A percentile compares a stretch with the other conserved stretches of the same genome.
Evolutionary conservation across 495 filamentous ascomycete genomes (phyloP).

Genomic region (Lichenothelia convexa): DNA sequence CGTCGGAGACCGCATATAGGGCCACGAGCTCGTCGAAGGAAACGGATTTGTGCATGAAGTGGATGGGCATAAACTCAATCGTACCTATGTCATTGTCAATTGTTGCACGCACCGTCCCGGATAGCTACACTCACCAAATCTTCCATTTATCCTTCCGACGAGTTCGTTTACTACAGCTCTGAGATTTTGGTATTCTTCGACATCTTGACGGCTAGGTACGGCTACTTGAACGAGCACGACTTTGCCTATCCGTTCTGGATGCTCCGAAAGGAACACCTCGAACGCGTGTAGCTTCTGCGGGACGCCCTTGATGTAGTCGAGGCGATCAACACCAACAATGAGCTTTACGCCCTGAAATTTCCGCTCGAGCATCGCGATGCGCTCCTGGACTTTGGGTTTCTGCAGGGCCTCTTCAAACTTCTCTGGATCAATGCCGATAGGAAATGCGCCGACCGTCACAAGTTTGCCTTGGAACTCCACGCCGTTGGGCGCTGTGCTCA

Average conservation of each 20-base stretch:
- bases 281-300: slow-evolving; percentile 84
- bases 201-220: slow-evolving; percentile 77
- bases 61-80: slow-evolving; percentile 81
- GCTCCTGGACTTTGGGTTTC: slow-evolving; percentile 58
- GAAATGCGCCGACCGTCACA: slow-evolving; percentile 64
- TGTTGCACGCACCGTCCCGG: neutral
- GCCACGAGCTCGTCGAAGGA: slow-evolving; percentile 81
- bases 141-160: slow-evolving; percentile 81
- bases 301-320: slow-evolving; percentile 96
- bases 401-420: slow-evolving; percentile 80
- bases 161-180: slow-evolving; percentile 78
- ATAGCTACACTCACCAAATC: slow-evolving; percentile 40
- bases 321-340: slow-evolving; percentile 80
- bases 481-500: slow-evolving; percentile 65
- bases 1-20: slow-evolving; percentile 75
- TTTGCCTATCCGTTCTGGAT: slow-evolving; percentile 82
- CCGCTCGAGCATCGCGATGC: slow-evolving; percentile 56
- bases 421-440: slow-evolving; percentile 89
- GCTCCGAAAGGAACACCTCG: slow-evolving; percentile 75
- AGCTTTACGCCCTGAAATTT: slow-evolving; percentile 77
- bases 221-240: slow-evolving; percentile 88
- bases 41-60: slow-evolving; percentile 86
- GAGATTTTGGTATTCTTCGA: slow-evolving; percentile 91
- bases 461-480: slow-evolving; percentile 59
- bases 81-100: slow-evolving; percentile 34